Conservation (phyloP, 805 yeast genomes). For the Tetrapisispora fleetii region DNA sequence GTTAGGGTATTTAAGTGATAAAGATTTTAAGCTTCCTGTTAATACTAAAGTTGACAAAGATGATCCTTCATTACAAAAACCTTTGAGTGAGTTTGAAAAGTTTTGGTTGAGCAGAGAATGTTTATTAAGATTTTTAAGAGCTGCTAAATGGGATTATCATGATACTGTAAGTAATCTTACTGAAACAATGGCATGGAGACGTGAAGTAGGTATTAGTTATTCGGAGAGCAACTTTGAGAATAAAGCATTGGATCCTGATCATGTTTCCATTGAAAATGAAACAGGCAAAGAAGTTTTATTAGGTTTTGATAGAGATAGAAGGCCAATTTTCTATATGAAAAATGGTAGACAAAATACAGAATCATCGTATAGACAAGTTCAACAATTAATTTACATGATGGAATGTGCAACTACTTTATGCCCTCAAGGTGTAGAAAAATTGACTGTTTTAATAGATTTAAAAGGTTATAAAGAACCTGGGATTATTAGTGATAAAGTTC, state of each 20-base stretch:
- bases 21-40: conserved; percentile 12
- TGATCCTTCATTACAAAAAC: conserved; percentile 30
- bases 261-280: conserved; percentile 38
- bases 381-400: conserved; percentile 47
- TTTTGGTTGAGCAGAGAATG: conserved; percentile 42
- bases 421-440: conserved; percentile 51
- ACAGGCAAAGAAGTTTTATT: conserved; percentile 84
- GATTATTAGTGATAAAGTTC: conserved; percentile 33
- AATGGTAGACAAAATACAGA: conserved; percentile 96
- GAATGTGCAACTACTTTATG: conserved; percentile 42
- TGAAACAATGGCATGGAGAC: conserved; percentile 44
- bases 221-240: conserved; percentile 16
- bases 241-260: conserved; percentile 32
- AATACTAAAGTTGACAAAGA: conserved; percentile 29
- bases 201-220: conserved; percentile 38
- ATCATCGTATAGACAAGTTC: conserved; percentile 62
- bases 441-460: conserved; percentile 47
- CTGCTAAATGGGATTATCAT: conserved; percentile 40
- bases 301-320: conserved; percentile 79
- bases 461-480: conserved; percentile 34
- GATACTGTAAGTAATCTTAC: conserved; percentile 37
- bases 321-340: conserved; percentile 88
- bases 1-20: conserved; percentile 14
- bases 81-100: conserved; percentile 29
- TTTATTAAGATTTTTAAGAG: conserved; percentile 40